A percentile compares a stretch with the other conserved stretches of the same genome.
Evolutionary conservation across 257 asterid genomes (phyloP).

Genomic region (Vinca minor): DNA sequence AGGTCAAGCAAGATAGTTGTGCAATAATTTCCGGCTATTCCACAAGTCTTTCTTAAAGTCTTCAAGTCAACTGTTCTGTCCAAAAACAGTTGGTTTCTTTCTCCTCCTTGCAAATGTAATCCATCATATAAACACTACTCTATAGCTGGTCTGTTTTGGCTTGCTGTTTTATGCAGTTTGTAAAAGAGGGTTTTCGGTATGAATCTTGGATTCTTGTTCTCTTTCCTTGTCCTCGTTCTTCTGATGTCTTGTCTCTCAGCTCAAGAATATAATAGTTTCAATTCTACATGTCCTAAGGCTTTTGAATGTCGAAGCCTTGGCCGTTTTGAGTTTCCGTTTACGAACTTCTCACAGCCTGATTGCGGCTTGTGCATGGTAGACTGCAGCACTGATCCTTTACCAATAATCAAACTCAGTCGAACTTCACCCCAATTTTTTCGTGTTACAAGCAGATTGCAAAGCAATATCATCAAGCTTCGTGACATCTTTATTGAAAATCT

Average conservation of each 20-base stretch:
- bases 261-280: too few relatives aligned
- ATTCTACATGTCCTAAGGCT: neutral
- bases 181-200: neutral
- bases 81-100: neutral
- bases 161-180: neutral
- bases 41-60: neutral
- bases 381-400: neutral
- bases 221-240: neutral
- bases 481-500: neutral
- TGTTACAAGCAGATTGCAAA: neutral
- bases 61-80: constrained; percentile 10
- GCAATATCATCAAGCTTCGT: constrained; percentile 5
- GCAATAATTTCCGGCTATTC: neutral
- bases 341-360: neutral
- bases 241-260: neutral
- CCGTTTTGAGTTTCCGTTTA: constrained; percentile 28
- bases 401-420: constrained; percentile 18
- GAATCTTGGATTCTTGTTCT: neutral
- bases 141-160: neutral
- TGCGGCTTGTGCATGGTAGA: constrained; percentile 36
- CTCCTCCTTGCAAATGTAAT: neutral
- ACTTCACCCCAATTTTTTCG: neutral
- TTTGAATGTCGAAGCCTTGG: neutral
- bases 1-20: neutral
- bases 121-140: neutral